Base-by-base conservation (phyloP, 202 grass and related monocot genomes). In the Setaria italica region DNA sequence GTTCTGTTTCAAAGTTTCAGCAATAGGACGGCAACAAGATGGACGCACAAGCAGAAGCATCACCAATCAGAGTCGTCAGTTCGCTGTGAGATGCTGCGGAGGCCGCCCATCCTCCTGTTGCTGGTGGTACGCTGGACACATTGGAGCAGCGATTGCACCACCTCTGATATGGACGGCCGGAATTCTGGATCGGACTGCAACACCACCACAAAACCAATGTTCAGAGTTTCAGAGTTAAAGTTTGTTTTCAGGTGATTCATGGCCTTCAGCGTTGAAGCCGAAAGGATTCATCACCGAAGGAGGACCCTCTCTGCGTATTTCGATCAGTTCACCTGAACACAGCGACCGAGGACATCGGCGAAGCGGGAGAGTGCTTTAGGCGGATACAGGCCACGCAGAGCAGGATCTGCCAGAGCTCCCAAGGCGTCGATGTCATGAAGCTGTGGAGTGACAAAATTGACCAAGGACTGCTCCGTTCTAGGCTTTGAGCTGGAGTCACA, bases 151-250 rank as follows among this genome's bases (percentile, higher is more conserved):
- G 85, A 65, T 51, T 94, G 91, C 21, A 94, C 85, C 67, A 95
- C 91, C 79, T 99, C 96, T 5, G 91, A 95, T 90, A 95, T 99
- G 16, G 91, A 64, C 8, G 96, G 96, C 62, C 96, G 87, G 77
- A 91, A 81, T 72, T 91, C 90, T 42, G 93, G 88, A 65, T 94
- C 93, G 0, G 86, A 53, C 96, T 99, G 91, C 56, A 80, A 72
- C 29, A 32, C 46, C 80, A 74, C 57, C 57, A 87, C 37, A 42
- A 87, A 62, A 89, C 14, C 34, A 82, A 63, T 32, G 58, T 72
- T 82, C 39, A 71, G 51, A 68, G 42, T 42, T 73, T 0, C n/a
- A 12, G 13, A 19, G 51, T 14, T 15, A 54, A 33, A 33, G 30
- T 1, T 47, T 13, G 33, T 60, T 81, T 81, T 45, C 20, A 74